These are phyloP conservation scores for Primulina eburnea DNA, from an alignment of 257 asterid genomes.

Conservation along the genomic window DNA sequence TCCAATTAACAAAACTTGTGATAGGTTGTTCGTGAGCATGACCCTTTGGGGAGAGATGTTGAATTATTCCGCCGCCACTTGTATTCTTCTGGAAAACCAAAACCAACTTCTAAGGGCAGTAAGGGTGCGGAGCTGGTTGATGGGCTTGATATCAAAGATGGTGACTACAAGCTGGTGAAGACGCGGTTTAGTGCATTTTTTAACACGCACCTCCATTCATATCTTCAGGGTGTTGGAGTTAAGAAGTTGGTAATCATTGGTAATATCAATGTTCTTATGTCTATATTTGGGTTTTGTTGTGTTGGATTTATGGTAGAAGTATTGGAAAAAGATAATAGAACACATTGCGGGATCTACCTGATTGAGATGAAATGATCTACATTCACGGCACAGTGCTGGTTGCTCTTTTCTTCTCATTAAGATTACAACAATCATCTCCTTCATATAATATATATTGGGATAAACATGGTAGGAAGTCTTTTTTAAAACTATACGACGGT, in stretches of 20 bases:
- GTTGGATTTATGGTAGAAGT: conserved; percentile 10
- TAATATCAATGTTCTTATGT: conserved; percentile 23
- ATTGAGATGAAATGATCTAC: no score
- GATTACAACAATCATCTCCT: neutral
- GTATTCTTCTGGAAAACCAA: conserved; percentile 54
- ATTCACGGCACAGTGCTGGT: no score
- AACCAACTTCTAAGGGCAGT: conserved; percentile 67
- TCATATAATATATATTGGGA: neutral
- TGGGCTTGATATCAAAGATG: conserved; percentile 67
- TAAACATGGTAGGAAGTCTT: no score
- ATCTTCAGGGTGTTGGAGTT: conserved; percentile 65
- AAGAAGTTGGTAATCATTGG: conserved; percentile 57
- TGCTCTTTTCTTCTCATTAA: no score
- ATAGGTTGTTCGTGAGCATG: conserved; percentile 93
- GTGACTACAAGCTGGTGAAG: conserved; percentile 82
- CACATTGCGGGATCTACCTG: neutral
- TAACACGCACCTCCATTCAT: conserved; percentile 72
- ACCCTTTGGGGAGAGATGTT: conserved; percentile 77
- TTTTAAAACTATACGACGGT: no score
- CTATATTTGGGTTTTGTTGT: neutral
- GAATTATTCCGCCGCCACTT: conserved; percentile 68
- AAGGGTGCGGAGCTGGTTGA: conserved; percentile 84
- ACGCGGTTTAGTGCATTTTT: conserved; percentile 90
- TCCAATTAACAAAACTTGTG: neutral
- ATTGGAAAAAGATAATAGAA: neutral